Evolutionary conservation across 2,329 filamentous ascomycete species (phyloP).

Genomic region (Thermochaetoides dissita): DNA sequence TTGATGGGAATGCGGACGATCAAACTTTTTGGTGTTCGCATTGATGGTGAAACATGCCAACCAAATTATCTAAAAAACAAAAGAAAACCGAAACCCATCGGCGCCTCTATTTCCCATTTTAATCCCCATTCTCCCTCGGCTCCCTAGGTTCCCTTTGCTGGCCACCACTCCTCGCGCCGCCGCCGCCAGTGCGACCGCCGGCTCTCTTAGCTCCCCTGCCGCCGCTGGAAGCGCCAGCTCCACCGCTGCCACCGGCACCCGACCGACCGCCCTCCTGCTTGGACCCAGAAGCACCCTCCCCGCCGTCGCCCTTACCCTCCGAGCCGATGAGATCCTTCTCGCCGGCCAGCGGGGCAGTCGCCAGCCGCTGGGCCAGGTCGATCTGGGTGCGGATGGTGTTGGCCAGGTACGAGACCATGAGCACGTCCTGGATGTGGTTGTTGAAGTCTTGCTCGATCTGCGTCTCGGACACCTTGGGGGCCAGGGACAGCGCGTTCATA

Average conservation of each 20-base stretch:
- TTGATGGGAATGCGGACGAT: no score
- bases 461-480: conserved; percentile 81
- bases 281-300: conserved; percentile 12
- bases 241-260: conserved; percentile 19
- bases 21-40: no score
- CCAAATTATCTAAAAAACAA: no score
- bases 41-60: no score
- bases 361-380: conserved; percentile 88
- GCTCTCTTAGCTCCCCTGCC: conserved; percentile 31
- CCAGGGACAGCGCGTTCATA: conserved; percentile 81
- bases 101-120: conserved; percentile 1
- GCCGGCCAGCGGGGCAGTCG: conserved; percentile 53
- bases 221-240: conserved; percentile 12
- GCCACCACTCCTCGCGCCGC: conserved; percentile 28
- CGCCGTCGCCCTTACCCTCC: conserved; percentile 34
- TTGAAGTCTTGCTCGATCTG: conserved; percentile 98
- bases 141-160: conserved; percentile 35
- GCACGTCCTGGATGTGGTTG: conserved; percentile 97
- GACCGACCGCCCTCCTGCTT: conserved; percentile 20
- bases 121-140: conserved; percentile 30
- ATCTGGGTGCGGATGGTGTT: conserved; percentile 99
- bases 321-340: conserved; percentile 29
- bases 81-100: no score
- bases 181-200: conserved; percentile 25
- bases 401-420: conserved; percentile 94